Percentiles rank a stretch among this genome's conserved stretches.
Evolutionary conservation across 2,329 filamentous ascomycete species (phyloP).

Genomic region (Helicocarpus griseus): DNA sequence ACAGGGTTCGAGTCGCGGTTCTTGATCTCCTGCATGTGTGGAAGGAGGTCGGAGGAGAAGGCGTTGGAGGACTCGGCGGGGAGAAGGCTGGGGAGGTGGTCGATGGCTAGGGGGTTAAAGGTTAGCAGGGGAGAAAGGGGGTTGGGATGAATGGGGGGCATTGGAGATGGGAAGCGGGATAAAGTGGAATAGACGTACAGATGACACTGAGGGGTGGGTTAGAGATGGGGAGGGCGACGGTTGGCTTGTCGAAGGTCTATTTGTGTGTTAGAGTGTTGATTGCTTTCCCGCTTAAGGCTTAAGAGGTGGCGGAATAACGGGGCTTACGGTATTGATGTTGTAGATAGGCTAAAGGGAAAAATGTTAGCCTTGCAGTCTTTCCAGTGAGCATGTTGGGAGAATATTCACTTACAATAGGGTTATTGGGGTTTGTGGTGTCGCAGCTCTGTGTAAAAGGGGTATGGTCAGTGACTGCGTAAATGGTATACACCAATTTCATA

Average conservation of each 20-base stretch:
- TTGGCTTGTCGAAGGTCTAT: slow-evolving; percentile 73
- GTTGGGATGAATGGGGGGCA: background rate
- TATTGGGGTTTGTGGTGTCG: slow-evolving; percentile 38
- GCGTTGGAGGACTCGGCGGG: slow-evolving; percentile 80
- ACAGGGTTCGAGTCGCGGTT: slow-evolving; percentile 60
- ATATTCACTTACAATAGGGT: slow-evolving; percentile 27
- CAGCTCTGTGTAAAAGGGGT: slow-evolving; percentile 13
- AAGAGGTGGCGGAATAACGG: background rate
- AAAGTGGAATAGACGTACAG: slow-evolving; percentile 30
- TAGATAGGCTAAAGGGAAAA: slow-evolving; percentile 54
- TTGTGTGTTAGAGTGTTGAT: background rate
- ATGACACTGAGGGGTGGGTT: slow-evolving; percentile 65
- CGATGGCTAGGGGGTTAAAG: slow-evolving; percentile 41
- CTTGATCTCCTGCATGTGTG: slow-evolving; percentile 67
- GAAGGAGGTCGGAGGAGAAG: slow-evolving; percentile 69
- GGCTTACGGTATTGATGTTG: slow-evolving; percentile 54
- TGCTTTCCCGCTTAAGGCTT: background rate
- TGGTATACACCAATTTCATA: background rate
- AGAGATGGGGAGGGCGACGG: slow-evolving; percentile 58
- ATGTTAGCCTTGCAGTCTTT: background rate
- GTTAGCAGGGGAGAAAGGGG: background rate
- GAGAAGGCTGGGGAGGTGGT: slow-evolving; percentile 73
- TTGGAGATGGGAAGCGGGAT: background rate
- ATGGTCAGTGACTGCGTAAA: background rate
- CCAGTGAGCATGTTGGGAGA: background rate